phyloP scores from a whole-genome alignment of 2,329 filamentous ascomycete species.

The Penicillium sp. region DNA sequence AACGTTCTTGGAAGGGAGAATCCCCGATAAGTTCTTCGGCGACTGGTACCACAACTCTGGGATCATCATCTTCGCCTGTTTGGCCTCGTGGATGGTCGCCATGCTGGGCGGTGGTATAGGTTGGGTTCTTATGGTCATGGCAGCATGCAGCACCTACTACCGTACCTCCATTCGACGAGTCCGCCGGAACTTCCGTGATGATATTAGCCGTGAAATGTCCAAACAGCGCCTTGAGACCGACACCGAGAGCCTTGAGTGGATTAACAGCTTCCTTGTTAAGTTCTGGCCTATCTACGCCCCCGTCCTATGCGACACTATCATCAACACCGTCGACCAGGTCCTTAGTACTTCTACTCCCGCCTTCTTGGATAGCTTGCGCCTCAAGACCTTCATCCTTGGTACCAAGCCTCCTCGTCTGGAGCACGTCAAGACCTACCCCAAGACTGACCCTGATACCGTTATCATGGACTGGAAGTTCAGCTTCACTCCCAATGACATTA shows the following conservation, averaged over 20 bases:
- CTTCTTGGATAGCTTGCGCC: constrained; percentile 88
- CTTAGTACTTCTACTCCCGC: constrained; percentile 86
- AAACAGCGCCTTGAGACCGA: constrained; percentile 87
- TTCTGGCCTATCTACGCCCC: constrained; percentile 99
- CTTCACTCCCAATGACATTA: constrained; percentile 92
- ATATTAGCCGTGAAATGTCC: constrained; percentile 83
- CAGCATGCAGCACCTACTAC: constrained; percentile 90
- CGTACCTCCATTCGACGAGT: constrained; percentile 91
- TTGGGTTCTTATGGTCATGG: constrained; percentile 94
- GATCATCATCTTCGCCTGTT: constrained; percentile 89
- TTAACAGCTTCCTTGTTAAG: constrained; percentile 97
- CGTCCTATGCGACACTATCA: constrained; percentile 84
- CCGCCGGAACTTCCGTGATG: constrained; percentile 92
- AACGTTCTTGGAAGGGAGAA: constrained; percentile 76
- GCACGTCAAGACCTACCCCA: constrained; percentile 97
- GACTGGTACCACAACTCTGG: constrained; percentile 98
- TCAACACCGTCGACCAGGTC: constrained; percentile 93
- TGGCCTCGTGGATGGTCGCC: constrained; percentile 86
- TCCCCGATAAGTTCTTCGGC: constrained; percentile 88
- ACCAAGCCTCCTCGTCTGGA: constrained; percentile 95
- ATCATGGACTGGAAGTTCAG: constrained; percentile 99
- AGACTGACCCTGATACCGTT: constrained; percentile 89
- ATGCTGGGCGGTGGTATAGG: constrained; percentile 85
- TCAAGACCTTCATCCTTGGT: constrained; percentile 91
- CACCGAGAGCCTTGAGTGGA: constrained; percentile 93